Evolutionary conservation across 108 stramenopile species (phyloP).

Genomic region (Asterionellopsis glacialis): DNA sequence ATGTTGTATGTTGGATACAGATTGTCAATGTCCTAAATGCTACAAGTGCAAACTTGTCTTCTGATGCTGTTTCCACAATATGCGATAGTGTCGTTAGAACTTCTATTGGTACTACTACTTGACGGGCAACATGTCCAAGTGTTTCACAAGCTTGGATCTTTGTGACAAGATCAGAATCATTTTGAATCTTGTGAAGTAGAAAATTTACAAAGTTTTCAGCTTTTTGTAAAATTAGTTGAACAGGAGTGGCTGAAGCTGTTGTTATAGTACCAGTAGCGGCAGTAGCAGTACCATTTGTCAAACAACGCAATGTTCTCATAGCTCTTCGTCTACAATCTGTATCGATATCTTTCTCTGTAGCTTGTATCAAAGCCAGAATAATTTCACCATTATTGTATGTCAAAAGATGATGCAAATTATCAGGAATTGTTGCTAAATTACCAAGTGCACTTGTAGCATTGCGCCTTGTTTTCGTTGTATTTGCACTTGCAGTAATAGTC

Average conservation of each 20-base stretch:
- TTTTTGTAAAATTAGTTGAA: too few species aligned
- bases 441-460: slow-evolving; percentile 37
- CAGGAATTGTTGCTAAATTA: slow-evolving; percentile 18
- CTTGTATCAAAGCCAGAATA: not conserved
- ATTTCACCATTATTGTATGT: not conserved
- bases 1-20: not conserved
- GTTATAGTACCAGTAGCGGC: not conserved
- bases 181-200: not conserved
- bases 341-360: slow-evolving; percentile 12
- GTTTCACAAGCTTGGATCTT: not conserved
- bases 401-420: not conserved
- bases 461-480: slow-evolving; percentile 9
- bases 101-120: not conserved
- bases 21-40: not conserved
- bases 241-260: not conserved
- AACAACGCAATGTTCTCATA: slow-evolving; percentile 39
- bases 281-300: not conserved
- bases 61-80: not conserved
- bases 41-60: not conserved
- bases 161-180: not conserved
- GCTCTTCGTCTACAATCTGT: slow-evolving; percentile 28
- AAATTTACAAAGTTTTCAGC: not conserved
- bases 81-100: not conserved
- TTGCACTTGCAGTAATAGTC: not conserved
- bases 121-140: not conserved